Conservation (phyloP, 2,329 filamentous ascomycete genomes). For the Neopestalotiopsis sp. region DNA sequence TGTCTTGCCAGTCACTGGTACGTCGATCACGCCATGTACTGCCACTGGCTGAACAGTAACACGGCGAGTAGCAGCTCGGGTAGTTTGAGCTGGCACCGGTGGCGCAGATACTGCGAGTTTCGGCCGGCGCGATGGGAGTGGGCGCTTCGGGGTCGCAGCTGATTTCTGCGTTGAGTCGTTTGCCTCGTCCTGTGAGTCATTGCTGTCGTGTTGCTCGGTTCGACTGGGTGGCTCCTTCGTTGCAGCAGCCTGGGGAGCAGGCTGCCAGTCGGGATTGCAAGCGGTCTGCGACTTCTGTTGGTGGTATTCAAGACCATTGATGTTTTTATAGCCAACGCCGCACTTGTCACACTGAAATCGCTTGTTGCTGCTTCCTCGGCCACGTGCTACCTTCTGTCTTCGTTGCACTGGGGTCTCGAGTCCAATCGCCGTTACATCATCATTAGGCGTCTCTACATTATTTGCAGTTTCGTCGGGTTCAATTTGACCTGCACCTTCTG, state of each 20-base stretch:
- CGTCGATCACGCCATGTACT: constrained; percentile 16
- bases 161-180: not conserved
- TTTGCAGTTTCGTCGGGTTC: not conserved
- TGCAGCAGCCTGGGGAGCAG: constrained; percentile 26
- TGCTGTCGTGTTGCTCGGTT: constrained; percentile 3
- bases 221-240: not conserved
- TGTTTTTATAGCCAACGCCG: constrained; percentile 61
- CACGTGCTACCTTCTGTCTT: not conserved
- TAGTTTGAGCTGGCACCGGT: not conserved
- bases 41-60: constrained; percentile 9
- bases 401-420: not conserved
- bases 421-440: not conserved
- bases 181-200: not conserved
- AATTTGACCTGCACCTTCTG: not conserved
- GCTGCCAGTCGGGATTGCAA: constrained; percentile 57
- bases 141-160: not conserved
- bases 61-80: not conserved
- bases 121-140: constrained; percentile 12
- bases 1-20: not conserved
- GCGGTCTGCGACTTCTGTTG: constrained; percentile 57
- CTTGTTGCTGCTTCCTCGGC: constrained; percentile 24
- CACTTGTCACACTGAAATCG: constrained; percentile 59
- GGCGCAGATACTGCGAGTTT: constrained; percentile 18
- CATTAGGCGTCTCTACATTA: not conserved
- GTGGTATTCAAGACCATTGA: constrained; percentile 64